These are phyloP conservation scores for Cymbopogon flexuosus DNA, from an alignment of 202 grass and related monocot genomes.

Conservation along the genomic window DNA sequence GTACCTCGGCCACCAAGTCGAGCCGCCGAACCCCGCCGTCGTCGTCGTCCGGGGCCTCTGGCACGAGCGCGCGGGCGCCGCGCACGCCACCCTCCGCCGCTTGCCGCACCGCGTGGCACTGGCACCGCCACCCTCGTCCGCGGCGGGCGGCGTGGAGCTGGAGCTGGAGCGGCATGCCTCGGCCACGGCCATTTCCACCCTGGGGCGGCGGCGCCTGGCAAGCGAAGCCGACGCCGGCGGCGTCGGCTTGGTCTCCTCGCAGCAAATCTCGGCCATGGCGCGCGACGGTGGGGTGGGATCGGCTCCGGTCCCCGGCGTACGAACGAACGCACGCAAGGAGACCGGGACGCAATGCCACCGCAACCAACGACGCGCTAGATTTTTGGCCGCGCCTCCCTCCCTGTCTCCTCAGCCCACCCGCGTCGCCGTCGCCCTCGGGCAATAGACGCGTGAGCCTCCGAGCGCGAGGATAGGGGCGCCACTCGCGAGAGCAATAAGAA, in stretches of 20 bases:
- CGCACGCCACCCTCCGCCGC: constrained; percentile 27
- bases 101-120: neutral
- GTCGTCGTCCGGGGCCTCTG: neutral
- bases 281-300: neutral
- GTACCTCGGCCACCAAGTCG: constrained; percentile 38
- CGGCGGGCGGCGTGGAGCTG: neutral
- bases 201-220: constrained; percentile 21
- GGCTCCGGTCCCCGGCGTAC: neutral
- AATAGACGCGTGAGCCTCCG: neutral
- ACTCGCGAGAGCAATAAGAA: constrained; percentile 18
- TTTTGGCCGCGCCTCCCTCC: neutral
- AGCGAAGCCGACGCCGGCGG: neutral
- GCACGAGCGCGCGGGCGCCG: neutral
- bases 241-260: constrained; percentile 37
- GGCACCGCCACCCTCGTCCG: neutral
- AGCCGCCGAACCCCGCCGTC: neutral
- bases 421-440: constrained; percentile 28
- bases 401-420: neutral
- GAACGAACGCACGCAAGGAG: neutral
- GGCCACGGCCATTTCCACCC: constrained; percentile 37
- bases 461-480: neutral
- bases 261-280: constrained; percentile 60
- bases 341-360: neutral
- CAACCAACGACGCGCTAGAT: neutral
- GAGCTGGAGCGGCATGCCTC: neutral